Evolutionary conservation across 306 rosid species (phyloP), one percentile per base, ranked within the genome.

Genomic region (Astragalus glycyphyllos): DNA sequence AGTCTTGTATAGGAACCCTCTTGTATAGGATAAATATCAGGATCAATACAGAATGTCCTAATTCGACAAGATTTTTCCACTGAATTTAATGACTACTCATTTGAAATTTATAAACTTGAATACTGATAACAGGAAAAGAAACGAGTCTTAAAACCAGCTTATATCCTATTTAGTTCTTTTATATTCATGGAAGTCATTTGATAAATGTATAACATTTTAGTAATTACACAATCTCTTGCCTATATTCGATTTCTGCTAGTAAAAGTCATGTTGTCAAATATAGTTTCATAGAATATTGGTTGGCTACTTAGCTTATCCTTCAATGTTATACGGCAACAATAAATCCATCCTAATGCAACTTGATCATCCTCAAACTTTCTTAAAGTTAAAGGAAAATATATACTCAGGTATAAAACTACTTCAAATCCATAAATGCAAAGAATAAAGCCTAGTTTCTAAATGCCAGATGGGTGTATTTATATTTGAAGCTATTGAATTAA

Each of bases 121-220:
- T 64, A 64, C 42, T 23, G 69, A 7, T 45, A 20, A 17, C 69
- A 64, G 37, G 68, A 20, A 62, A 67, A 67, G 35, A 38, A 41
- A 3, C 35, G 23, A 50, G 29, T 67, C 60, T 42, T 31, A 34
- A 67, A 51, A 26, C 31, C 31, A 26, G 31, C 31, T 26, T 68
- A 35, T 67, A 14, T 35, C 20, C 5, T 48, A 47, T 2, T 50
- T 45, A 26, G 20, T 38, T 38, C 49, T 51, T 68, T 17, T 53
- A 53, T 37, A 68, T 17, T 13, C 58, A 50, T 6, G 16, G 14
- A 58, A 59, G 34, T 38, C 58, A 47, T 8, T 47, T 46, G 46
- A 71, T 41, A 13, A 32, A 71, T 32, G 37, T 17, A 16, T 31
- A 55, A 13, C 61, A 69, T 38, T 3, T 69, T 20, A 41, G 11